Base-by-base conservation (phyloP, 352 stramenopile genomes). In the Globisporangium ultimum region DNA sequence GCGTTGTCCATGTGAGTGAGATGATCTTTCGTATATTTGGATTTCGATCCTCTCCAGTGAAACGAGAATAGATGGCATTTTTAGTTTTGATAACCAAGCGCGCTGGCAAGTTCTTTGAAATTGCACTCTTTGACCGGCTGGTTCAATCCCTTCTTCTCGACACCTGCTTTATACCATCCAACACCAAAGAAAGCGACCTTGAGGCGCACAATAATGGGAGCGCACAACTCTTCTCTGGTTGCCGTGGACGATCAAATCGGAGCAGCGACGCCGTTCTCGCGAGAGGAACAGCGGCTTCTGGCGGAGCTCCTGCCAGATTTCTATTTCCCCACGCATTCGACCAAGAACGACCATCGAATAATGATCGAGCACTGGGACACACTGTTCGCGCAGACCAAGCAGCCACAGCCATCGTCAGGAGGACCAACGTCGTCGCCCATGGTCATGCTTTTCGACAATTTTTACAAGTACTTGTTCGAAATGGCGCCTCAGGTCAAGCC, bases 391-490 rank as follows among this genome's bases (percentile, higher is more conserved):
- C 57, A 72, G 42, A 49, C 43, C 45, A 65, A 63, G 48, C 34
- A 21, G 47, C 57, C 18, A 18, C 13, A 24, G 47, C 14, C 45
- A 58, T 7, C 34, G 20, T 13, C 38, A 50, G 55, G 34, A 6
- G 17, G 18, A 18, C 48, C 63, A 3, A 46, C 56, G 12, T 64
- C 63, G 15, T 65, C 68, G 1, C 55, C 67, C 9, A 74, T 74
- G 55, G 65, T 77, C 21, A 41, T 61, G 48, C 63, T 78, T 22
- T 80, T 77, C 36, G 68, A 80, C 52, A 66, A 64, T 28, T 80
- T 80, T 45, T 77, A 80, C 67, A 66, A 68, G 45, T 60, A 68
- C 45, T 46, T 80, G 18, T 80, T 77, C 43, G 64, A 70, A 41
- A 55, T 71, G 22, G 68, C 61, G 3, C 66, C 71, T 4, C 61